phyloP scores from a whole-genome alignment of 208 protist species.

The Leishmania tarentolae region DNA sequence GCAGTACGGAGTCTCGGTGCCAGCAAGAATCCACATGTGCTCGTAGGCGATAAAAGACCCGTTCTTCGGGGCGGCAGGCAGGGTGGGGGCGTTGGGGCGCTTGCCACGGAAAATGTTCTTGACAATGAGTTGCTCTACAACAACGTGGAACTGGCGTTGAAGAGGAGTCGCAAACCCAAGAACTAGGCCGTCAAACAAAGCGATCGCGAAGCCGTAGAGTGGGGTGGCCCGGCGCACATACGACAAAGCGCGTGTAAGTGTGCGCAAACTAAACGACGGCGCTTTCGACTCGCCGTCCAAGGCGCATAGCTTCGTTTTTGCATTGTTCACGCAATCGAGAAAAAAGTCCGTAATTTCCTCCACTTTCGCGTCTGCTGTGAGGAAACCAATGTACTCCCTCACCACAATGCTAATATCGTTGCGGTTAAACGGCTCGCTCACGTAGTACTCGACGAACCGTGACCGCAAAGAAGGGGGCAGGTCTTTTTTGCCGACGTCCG shows the following conservation, averaged over 20 bases:
- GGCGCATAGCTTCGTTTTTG: conserved; percentile 90
- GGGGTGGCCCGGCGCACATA: conserved; percentile 88
- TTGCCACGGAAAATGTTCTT: conserved; percentile 87
- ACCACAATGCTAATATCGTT: conserved; percentile 96
- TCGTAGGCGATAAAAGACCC: conserved; percentile 89
- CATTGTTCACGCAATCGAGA: conserved; percentile 85
- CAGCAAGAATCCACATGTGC: conserved; percentile 95
- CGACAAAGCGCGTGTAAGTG: conserved; percentile 96
- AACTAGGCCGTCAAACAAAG: conserved; percentile 96
- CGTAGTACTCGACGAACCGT: conserved; percentile 99
- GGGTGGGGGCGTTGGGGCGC: conserved; percentile 55
- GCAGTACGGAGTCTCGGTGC: conserved; percentile 45
- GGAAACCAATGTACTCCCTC: conserved; percentile 86
- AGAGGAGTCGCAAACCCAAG: conserved; percentile 98
- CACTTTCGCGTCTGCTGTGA: conserved; percentile 77
- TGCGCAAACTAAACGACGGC: conserved; percentile 98
- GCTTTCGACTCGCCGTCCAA: conserved; percentile 91
- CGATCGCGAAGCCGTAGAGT: conserved; percentile 94
- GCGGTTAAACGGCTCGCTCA: conserved; percentile 95
- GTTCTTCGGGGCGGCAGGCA: conserved; percentile 39
- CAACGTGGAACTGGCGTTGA: conserved; percentile 78
- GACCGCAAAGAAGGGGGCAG: conserved; percentile 93
- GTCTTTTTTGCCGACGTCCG: conserved; percentile 99
- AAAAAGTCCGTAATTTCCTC: conserved; percentile 97
- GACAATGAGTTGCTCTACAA: conserved; percentile 91